phyloP scores from a whole-genome alignment of 768 basidiomycete genomes.

The Lactifluus hygrophoroides region DNA sequence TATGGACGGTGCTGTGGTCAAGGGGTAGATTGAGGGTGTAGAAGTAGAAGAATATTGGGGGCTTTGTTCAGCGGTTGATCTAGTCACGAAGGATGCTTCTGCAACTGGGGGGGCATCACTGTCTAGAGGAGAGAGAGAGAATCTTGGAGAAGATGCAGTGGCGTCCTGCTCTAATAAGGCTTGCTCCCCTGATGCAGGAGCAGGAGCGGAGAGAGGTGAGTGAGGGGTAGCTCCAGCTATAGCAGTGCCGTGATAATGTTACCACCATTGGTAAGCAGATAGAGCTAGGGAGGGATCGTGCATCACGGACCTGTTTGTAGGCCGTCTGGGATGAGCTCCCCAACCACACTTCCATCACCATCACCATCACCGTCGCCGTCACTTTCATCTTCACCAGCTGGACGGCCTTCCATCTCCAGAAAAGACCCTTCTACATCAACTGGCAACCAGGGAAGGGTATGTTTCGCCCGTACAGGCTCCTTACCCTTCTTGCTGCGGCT shows the following conservation, averaged over 20 bases:
- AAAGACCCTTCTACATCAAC: slow-evolving; percentile 4
- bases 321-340: neutral
- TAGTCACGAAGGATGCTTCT: no score
- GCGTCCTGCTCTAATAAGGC: no score
- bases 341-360: neutral
- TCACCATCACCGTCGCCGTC: neutral
- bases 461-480: neutral
- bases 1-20: neutral
- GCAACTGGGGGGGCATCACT: neutral
- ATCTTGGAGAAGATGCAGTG: neutral
- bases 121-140: neutral
- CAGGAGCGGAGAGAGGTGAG: neutral
- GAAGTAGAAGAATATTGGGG: neutral
- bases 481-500: slow-evolving; percentile 12
- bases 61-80: neutral
- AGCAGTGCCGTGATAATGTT: neutral
- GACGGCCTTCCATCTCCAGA: slow-evolving; percentile 18
- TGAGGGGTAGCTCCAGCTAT: neutral
- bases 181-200: neutral
- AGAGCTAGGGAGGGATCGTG: neutral
- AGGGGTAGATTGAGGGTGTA: neutral
- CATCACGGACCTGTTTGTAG: neutral
- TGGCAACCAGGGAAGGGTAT: neutral
- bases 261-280: neutral
- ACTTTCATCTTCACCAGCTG: slow-evolving; percentile 1